These are phyloP conservation scores for Francoa sonchifolia DNA, from an alignment of 441 rosid genomes.

Conservation along the genomic window DNA sequence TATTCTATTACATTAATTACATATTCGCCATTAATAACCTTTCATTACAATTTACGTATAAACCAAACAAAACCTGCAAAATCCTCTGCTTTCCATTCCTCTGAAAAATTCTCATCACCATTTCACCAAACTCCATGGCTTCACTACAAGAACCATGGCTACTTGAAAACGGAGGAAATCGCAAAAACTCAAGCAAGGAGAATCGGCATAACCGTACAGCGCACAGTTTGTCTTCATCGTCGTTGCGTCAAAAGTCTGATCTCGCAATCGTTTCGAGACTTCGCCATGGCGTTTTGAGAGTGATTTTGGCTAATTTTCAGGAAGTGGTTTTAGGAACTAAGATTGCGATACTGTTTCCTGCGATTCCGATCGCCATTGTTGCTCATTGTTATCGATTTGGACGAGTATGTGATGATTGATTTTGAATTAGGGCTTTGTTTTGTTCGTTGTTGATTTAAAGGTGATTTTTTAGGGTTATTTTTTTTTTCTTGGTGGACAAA, in stretches of 20 bases:
- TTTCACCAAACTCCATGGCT: slow-evolving; percentile 10
- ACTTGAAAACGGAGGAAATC: slow-evolving; percentile 32
- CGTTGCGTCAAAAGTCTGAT: slow-evolving; percentile 69
- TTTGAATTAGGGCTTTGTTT: neutral
- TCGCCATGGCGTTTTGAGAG: slow-evolving; percentile 28
- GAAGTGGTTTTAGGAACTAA: slow-evolving; percentile 78
- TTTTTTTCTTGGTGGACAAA: neutral
- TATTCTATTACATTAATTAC: too few species aligned
- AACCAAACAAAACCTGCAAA: too few species aligned
- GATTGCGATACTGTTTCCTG: slow-evolving; percentile 57
- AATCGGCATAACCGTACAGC: slow-evolving; percentile 39
- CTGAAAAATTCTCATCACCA: too few species aligned
- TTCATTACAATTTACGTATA: neutral
- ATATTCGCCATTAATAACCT: too few species aligned
- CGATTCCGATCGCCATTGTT: slow-evolving; percentile 53
- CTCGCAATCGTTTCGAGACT: slow-evolving; percentile 47
- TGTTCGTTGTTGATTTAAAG: neutral
- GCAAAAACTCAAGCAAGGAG: slow-evolving; percentile 27
- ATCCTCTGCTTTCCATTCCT: too few species aligned
- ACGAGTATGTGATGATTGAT: slow-evolving; percentile 29
- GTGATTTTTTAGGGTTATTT: neutral
- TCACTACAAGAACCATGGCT: slow-evolving; percentile 23
- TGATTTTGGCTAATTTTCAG: slow-evolving; percentile 46
- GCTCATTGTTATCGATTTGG: slow-evolving; percentile 38
- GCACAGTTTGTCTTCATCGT: slow-evolving; percentile 68